Evolutionary conservation across 2,329 filamentous ascomycete genomes (phyloP).

Genomic region (Colletotrichum neosansevieriae): DNA sequence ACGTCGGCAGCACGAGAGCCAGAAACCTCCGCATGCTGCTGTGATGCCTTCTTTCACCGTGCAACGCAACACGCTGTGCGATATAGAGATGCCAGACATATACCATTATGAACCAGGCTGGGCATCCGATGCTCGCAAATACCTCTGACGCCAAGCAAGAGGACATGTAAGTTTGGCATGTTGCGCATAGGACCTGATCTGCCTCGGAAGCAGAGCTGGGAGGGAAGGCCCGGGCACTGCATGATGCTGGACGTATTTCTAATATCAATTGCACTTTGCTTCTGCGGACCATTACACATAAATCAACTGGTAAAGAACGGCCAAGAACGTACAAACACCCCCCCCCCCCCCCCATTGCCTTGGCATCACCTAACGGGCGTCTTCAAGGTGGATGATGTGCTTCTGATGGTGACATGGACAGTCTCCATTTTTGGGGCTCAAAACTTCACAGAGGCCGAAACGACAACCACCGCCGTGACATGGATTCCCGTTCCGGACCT

Average conservation of each 20-base stretch:
- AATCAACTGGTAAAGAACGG: constrained; percentile 1
- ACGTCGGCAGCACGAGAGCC: neutral
- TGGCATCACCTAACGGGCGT: neutral
- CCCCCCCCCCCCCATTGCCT: neutral
- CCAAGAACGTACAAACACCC: neutral
- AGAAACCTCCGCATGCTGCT: constrained; percentile 3
- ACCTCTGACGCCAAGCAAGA: too few species aligned
- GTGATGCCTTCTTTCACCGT: neutral
- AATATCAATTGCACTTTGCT: neutral
- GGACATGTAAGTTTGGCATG: too few species aligned
- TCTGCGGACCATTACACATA: neutral
- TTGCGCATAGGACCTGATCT: neutral
- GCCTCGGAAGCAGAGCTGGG: neutral
- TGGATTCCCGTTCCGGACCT: constrained; percentile 2
- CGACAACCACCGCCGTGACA: constrained; percentile 1
- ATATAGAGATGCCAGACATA: too few species aligned
- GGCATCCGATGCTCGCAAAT: too few species aligned
- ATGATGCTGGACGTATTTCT: neutral
- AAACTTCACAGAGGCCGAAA: neutral
- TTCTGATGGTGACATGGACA: neutral
- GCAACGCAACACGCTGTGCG: too few species aligned
- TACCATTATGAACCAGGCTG: too few species aligned
- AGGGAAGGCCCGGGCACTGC: neutral
- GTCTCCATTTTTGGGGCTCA: neutral
- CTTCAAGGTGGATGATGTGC: neutral